These are phyloP conservation scores for Suhomyces emberorum DNA, from an alignment of 805 yeast species.

Conservation along the genomic window DNA sequence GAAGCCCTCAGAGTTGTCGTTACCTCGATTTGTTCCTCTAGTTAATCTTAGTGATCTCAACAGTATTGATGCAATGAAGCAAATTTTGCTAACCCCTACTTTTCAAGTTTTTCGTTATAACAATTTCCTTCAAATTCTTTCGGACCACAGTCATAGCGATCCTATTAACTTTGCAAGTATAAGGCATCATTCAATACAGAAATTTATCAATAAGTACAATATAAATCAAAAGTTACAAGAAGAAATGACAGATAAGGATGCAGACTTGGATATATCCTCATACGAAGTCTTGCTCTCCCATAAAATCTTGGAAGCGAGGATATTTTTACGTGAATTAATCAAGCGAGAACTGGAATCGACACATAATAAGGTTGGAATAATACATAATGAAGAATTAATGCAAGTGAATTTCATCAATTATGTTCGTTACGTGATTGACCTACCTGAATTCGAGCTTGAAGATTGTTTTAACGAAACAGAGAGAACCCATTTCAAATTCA, in stretches of 20 bases:
- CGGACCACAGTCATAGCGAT: conserved; percentile 32
- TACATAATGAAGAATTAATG: conserved; percentile 33
- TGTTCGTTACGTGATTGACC: conserved; percentile 28
- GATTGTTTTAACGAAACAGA: conserved; percentile 19
- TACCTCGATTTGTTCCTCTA: conserved; percentile 19
- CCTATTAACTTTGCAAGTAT: conserved; percentile 37
- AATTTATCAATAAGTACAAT: conserved; percentile 24
- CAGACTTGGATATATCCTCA: conserved; percentile 18
- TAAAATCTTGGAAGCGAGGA: conserved; percentile 25
- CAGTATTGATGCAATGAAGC: conserved; percentile 18
- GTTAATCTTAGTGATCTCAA: conserved; percentile 25
- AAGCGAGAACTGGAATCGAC: conserved; percentile 8
- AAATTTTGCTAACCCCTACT: conserved; percentile 22
- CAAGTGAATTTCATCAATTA: conserved; percentile 39
- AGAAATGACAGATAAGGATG: conserved; percentile 2
- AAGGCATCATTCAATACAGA: conserved; percentile 28
- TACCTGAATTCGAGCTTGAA: conserved; percentile 21
- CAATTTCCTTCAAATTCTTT: conserved; percentile 28
- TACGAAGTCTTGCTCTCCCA: conserved; percentile 32
- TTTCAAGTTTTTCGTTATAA: conserved; percentile 30
- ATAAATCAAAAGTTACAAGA: conserved; percentile 7
- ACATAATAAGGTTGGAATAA: conserved; percentile 5
- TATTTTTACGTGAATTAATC: conserved; percentile 25
- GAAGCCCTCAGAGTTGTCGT: conserved; percentile 1
- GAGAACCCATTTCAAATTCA: conserved; percentile 27